Evolutionary conservation across 108 stramenopile genomes (phyloP).

Genomic region (Aurantiochytrium sp.): DNA sequence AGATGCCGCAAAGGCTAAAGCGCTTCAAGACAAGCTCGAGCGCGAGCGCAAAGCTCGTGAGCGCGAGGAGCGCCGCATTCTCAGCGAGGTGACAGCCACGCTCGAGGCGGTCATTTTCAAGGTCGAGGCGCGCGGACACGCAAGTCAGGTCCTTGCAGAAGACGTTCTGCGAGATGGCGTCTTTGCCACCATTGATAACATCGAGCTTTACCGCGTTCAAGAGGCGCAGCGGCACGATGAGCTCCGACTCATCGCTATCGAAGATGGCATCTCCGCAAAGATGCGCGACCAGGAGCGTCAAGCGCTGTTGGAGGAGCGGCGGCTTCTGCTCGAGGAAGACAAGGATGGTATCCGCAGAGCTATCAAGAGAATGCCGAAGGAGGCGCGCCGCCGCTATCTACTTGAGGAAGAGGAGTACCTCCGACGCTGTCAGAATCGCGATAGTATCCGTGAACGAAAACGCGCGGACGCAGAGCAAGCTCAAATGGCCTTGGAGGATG

Average conservation of each 20-base stretch:
- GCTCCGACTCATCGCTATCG: not conserved
- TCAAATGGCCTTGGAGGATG: not conserved
- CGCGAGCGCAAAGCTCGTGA: not conserved
- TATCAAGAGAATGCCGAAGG: not conserved
- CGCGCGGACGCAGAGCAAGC: not conserved
- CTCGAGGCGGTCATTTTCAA: not conserved
- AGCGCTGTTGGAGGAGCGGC: not conserved
- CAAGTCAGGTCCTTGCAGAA: not conserved
- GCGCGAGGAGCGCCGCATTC: not conserved
- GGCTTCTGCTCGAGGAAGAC: not conserved
- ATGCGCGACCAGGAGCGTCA: not conserved
- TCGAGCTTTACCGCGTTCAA: not conserved
- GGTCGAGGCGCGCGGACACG: not conserved
- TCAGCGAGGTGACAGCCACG: not conserved
- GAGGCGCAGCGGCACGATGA: not conserved
- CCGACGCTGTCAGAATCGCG: not conserved
- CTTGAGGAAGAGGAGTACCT: not conserved
- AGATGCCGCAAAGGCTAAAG: not conserved
- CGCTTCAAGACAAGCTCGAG: not conserved
- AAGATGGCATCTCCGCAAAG: not conserved
- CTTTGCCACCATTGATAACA: not conserved
- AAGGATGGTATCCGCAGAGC: not conserved
- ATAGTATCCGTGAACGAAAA: not conserved
- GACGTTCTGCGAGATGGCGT: not conserved
- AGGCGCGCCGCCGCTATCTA: not conserved